Conservation (phyloP, 1,139 yeast genomes). For the Scheffersomyces titani region DNA sequence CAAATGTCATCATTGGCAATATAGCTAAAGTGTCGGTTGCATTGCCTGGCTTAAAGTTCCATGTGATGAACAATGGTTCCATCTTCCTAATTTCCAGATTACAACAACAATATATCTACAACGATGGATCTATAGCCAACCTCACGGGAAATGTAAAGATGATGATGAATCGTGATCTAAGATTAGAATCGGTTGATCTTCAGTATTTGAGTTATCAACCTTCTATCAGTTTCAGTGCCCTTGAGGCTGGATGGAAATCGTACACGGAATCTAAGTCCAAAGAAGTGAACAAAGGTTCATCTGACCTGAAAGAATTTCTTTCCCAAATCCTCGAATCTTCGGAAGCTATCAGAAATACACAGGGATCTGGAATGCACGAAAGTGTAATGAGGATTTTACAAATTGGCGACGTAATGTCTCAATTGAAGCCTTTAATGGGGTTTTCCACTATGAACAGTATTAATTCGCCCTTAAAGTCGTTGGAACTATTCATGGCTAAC, state of each 20-base stretch:
- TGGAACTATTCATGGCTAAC: slow-evolving; percentile 51
- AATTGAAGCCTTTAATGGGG: slow-evolving; percentile 63
- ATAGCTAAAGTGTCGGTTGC: slow-evolving; percentile 57
- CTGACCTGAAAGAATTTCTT: slow-evolving; percentile 20
- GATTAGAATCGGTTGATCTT: slow-evolving; percentile 73
- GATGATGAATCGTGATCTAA: slow-evolving; percentile 59
- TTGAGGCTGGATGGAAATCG: slow-evolving; percentile 28
- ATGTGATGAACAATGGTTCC: slow-evolving; percentile 65
- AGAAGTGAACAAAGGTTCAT: slow-evolving; percentile 9
- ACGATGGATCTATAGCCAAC: slow-evolving; percentile 70
- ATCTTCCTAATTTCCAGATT: slow-evolving; percentile 63
- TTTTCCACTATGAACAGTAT: slow-evolving; percentile 48
- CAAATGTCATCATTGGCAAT: slow-evolving; percentile 52
- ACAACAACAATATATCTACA: slow-evolving; percentile 54
- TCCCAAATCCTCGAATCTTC: slow-evolving; percentile 22
- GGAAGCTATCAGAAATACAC: slow-evolving; percentile 24
- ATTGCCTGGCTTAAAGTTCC: slow-evolving; percentile 67
- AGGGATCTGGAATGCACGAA: slow-evolving; percentile 61
- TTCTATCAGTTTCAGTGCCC: slow-evolving; percentile 22
- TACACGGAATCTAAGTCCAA: slow-evolving; percentile 10
- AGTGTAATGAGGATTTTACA: slow-evolving; percentile 70
- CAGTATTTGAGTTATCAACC: slow-evolving; percentile 39
- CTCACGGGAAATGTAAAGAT: slow-evolving; percentile 61
- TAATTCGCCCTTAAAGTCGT: slow-evolving; percentile 58
- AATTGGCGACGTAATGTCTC: slow-evolving; percentile 75